These are phyloP conservation scores for Larix kaempferi DNA, from an alignment of 75 land plant species.

Conservation along the genomic window DNA sequence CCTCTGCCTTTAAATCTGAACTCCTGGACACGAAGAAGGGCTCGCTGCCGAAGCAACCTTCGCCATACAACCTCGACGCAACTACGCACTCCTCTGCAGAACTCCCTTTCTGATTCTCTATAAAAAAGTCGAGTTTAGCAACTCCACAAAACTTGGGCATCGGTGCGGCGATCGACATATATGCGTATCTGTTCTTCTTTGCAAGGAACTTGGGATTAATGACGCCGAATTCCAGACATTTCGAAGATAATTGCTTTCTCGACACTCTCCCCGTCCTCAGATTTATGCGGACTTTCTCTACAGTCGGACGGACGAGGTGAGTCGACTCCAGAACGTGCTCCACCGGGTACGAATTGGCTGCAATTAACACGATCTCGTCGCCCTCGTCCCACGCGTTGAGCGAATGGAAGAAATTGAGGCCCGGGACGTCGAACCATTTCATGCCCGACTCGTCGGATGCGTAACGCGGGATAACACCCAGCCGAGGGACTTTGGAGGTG, in stretches of 20 bases:
- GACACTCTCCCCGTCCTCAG: conserved; percentile 34
- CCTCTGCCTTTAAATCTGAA: neutral
- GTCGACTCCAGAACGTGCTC: conserved; percentile 42
- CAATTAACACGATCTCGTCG: conserved; percentile 42
- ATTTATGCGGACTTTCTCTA: conserved; percentile 59
- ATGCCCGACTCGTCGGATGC: conserved; percentile 40
- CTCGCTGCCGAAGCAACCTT: conserved; percentile 62
- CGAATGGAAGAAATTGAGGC: conserved; percentile 55
- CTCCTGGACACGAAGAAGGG: conserved; percentile 57
- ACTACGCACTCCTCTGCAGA: conserved; percentile 25
- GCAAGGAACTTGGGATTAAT: conserved; percentile 57
- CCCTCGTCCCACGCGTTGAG: conserved; percentile 88
- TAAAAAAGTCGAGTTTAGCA: conserved; percentile 63
- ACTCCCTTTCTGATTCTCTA: conserved; percentile 8
- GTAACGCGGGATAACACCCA: conserved; percentile 62
- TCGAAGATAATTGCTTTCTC: conserved; percentile 29
- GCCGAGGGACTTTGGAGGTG: conserved; percentile 43
- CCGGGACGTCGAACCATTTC: conserved; percentile 77
- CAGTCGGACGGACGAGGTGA: conserved; percentile 25
- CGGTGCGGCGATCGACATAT: conserved; percentile 53
- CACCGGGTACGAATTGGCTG: conserved; percentile 55
- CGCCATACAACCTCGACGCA: conserved; percentile 33
- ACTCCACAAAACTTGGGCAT: conserved; percentile 66
- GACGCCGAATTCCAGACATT: conserved; percentile 62
- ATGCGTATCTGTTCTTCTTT: conserved; percentile 49